Conservation (phyloP, 2,329 filamentous ascomycete species). For the Ceratocystis ficicola region DNA sequence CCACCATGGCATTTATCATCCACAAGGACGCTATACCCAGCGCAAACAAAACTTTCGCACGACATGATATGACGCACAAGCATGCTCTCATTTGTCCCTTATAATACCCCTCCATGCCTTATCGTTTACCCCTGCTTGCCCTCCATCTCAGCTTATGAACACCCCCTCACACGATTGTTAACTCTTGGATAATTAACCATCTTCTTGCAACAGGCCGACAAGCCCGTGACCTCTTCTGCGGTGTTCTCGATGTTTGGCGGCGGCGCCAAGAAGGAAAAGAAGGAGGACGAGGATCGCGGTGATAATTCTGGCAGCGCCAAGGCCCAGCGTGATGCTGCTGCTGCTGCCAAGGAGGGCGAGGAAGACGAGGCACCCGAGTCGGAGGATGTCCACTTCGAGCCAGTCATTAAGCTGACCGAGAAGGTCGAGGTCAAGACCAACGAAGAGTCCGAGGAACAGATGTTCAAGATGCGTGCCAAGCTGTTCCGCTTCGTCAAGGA, state of each 20-base stretch:
- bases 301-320: slow-evolving; percentile 85
- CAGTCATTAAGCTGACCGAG: slow-evolving; percentile 89
- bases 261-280: slow-evolving; percentile 93
- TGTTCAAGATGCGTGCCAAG: slow-evolving; percentile 99
- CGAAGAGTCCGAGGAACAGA: slow-evolving; percentile 93
- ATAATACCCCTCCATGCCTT: slow-evolving; percentile 4
- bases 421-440: slow-evolving; percentile 96
- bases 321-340: slow-evolving; percentile 55
- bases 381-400: slow-evolving; percentile 92
- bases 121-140: neutral
- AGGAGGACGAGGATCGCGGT: slow-evolving; percentile 68
- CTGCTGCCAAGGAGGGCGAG: slow-evolving; percentile 42
- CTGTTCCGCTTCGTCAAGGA: slow-evolving; percentile 96
- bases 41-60: neutral
- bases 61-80: slow-evolving; percentile 9
- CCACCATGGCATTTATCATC: neutral
- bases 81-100: neutral
- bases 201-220: slow-evolving; percentile 24
- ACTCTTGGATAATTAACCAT: no score
- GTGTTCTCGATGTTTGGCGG: slow-evolving; percentile 99
- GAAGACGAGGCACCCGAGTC: slow-evolving; percentile 70
- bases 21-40: neutral
- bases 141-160: neutral
- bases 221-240: slow-evolving; percentile 44
- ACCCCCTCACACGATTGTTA: no score